Conservation (phyloP, 495 filamentous ascomycete genomes). For the Jackrogersella minutella region DNA sequence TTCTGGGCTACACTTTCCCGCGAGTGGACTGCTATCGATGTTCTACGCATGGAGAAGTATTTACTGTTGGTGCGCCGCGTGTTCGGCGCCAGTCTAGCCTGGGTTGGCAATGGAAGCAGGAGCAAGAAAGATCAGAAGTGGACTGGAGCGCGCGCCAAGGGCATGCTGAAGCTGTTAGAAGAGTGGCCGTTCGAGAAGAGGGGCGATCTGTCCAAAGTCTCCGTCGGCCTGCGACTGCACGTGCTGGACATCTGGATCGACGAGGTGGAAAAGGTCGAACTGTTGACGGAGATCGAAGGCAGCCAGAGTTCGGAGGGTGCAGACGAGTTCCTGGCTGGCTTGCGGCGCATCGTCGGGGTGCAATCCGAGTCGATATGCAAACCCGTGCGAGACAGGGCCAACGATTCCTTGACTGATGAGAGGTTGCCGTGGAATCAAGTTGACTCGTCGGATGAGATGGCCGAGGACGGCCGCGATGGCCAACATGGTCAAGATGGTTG, state of each 20-base stretch:
- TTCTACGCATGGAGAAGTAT: conserved; percentile 91
- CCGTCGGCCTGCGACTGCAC: conserved; percentile 87
- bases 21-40: conserved; percentile 85
- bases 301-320: conserved; percentile 56
- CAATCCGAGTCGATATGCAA: conserved; percentile 68
- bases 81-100: conserved; percentile 70
- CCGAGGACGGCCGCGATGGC: conserved; percentile 50
- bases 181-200: conserved; percentile 56
- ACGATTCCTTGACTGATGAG: conserved; percentile 78
- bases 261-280: conserved; percentile 74
- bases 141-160: conserved; percentile 40
- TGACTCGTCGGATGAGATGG: conserved; percentile 44
- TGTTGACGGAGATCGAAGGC: conserved; percentile 56
- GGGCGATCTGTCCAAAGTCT: conserved; percentile 57
- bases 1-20: conserved; percentile 91
- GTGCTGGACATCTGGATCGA: conserved; percentile 91
- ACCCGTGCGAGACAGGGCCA: conserved; percentile 72
- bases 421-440: conserved; percentile 64
- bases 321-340: conserved; percentile 46
- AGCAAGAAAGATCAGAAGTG: conserved; percentile 24
- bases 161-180: conserved; percentile 50
- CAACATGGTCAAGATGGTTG: conserved; percentile 64
- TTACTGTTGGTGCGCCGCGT: conserved; percentile 82
- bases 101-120: conserved; percentile 53
- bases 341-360: conserved; percentile 50